These are phyloP conservation scores for Ophiostoma pallidulum DNA, from an alignment of 2,329 filamentous ascomycete species.

Conservation along the genomic window DNA sequence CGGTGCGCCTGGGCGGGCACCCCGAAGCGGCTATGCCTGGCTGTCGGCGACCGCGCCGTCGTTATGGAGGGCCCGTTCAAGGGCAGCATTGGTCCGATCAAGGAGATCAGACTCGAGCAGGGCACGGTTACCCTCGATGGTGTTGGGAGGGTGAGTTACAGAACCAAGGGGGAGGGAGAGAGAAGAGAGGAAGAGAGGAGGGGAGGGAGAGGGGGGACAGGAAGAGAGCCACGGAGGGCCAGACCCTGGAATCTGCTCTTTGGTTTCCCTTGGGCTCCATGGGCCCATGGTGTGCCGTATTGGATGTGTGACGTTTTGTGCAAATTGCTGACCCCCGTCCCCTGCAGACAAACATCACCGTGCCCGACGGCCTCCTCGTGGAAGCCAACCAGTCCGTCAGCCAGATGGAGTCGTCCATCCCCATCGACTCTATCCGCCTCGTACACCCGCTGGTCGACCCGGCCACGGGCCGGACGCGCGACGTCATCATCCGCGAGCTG, in stretches of 20 bases:
- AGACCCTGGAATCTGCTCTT: no score
- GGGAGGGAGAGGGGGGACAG: no score
- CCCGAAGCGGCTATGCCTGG: conserved; percentile 50
- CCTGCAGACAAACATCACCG: conserved; percentile 29
- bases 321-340: not conserved
- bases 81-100: conserved; percentile 73
- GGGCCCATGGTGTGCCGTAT: no score
- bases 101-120: conserved; percentile 40
- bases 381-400: conserved; percentile 31
- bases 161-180: not conserved
- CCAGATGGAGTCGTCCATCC: conserved; percentile 45
- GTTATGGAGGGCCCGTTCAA: conserved; percentile 68
- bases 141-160: conserved; percentile 50
- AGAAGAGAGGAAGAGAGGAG: not conserved
- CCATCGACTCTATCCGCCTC: conserved; percentile 66
- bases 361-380: conserved; percentile 31
- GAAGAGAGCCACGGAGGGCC: no score
- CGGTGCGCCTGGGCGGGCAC: conserved; percentile 48
- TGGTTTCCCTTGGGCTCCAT: no score
- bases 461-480: conserved; percentile 53
- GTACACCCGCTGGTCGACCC: conserved; percentile 66
- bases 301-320: conserved; percentile 7
- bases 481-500: conserved; percentile 69
- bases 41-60: conserved; percentile 68
- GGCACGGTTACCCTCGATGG: conserved; percentile 54